Base-by-base conservation (phyloP, 106 monocot species). In the Acorus calamus region DNA sequence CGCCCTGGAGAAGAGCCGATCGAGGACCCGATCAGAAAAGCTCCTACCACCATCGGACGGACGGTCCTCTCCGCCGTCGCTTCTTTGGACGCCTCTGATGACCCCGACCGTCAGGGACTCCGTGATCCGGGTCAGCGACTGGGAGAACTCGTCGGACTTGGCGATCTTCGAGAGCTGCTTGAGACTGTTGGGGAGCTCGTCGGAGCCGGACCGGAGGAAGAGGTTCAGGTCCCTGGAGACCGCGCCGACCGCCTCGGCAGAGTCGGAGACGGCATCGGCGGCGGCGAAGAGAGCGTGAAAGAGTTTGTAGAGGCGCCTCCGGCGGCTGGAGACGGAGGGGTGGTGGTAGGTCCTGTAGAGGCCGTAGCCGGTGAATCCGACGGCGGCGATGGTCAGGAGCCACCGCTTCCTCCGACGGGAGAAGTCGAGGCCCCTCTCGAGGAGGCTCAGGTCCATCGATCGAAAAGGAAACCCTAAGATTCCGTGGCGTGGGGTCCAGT, bases 161-260 rank as follows among this genome's bases (percentile, higher is more conserved):
- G 77, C 74, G 14, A 94, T 55, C 77, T 84, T 94, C 49, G 79
- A 63, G 48, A 86, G 9, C 55, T 94, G 89, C 66, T 43, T 74
- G 44, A 89, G 61, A 60, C 70, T 77, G 49, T 6, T 9, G 53
- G 93, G 89, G 46, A 94, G 64, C 53, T 83, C 81, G 70, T 84
- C 77, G 47, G 83, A 72, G 5, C 84, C 84, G 55, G 89, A 83
- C 43, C 71, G 77, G 45, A 94, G 76, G 73, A 94, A 94, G 2
- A 53, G 72, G 52, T 74, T 77, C 46, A 94, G 70, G 47, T 94
- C 93, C 57, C 64, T 59, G 57, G 85, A 77, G 42, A 86, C 64
- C 7, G 89, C 70, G 14, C 61, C 74, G 7, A 76, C 60, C 53
- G 83, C 62, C 46, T 81, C 81, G 13, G 81, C 80, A 43, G 81